phyloP scores from a whole-genome alignment of 2,329 filamentous ascomycete genomes.

The Exophiala bonariae region DNA sequence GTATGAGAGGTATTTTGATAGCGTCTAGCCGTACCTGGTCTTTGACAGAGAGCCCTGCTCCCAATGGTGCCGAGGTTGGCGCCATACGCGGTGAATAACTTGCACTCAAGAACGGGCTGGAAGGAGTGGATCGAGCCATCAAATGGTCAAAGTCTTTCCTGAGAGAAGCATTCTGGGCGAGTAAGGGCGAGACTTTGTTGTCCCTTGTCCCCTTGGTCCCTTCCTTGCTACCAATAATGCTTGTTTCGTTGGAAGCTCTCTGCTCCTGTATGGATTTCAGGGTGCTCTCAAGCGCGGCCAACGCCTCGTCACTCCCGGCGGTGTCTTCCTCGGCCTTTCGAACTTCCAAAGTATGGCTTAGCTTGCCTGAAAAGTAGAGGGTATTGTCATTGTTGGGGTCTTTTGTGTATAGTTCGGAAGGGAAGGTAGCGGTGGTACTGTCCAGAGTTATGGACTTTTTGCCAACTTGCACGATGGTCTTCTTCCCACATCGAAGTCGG shows the following conservation, averaged over 20 bases:
- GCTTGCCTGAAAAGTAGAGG: constrained; percentile 56
- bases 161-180: constrained; percentile 29
- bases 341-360: constrained; percentile 59
- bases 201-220: constrained; percentile 33
- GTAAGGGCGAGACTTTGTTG: constrained; percentile 32
- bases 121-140: constrained; percentile 42
- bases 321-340: constrained; percentile 56
- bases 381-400: constrained; percentile 43
- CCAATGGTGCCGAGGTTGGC: constrained; percentile 44
- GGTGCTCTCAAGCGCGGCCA: constrained; percentile 60
- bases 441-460: constrained; percentile 57
- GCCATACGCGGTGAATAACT: constrained; percentile 37
- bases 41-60: constrained; percentile 28
- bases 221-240: constrained; percentile 39
- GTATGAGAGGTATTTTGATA: constrained; percentile 46
- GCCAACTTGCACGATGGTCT: constrained; percentile 58
- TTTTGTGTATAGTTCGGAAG: constrained; percentile 58
- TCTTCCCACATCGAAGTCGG: constrained; percentile 48
- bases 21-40: constrained; percentile 41
- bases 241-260: constrained; percentile 60
- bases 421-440: constrained; percentile 53
- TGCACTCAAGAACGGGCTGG: constrained; percentile 41
- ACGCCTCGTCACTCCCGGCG: constrained; percentile 58
- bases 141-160: constrained; percentile 38
- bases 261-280: constrained; percentile 60